Base-by-base conservation (phyloP, 1,139 yeast species). In the Magnusiomyces magnusii region DNA sequence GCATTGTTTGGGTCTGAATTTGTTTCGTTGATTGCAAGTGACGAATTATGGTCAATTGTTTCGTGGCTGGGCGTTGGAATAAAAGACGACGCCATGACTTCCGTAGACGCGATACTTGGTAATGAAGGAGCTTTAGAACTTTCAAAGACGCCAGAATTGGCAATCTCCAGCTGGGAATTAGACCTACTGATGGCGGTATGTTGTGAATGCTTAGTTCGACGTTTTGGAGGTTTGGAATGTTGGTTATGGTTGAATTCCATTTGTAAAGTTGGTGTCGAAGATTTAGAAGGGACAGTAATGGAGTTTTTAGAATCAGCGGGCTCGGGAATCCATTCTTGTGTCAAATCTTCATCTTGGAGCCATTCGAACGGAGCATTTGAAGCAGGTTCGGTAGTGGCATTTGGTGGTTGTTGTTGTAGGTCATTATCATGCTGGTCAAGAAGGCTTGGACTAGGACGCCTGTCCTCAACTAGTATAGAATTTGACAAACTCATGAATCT, bases 21-120 rank as follows among this genome's bases (percentile, higher is more conserved):
- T n/a, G n/a, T n/a, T n/a, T n/a, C n/a, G n/a, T n/a, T n/a, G n/a
- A n/a, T n/a, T n/a, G n/a, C n/a, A n/a, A n/a, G n/a, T n/a, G n/a
- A n/a, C n/a, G 36, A 9, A 31, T 13, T 31, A 13, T 31, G 7
- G 7, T 31, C 10, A 9, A 31, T 31, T 31, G 36, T 31, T 31
- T 31, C 36, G 13, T 9, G 13, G 13, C 13, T 7, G 10, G 7
- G 36, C 7, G 10, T 9, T 31, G 36, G 7, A 13, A 13, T 15
- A 17, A 17, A 39, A 3, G 17, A 39, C 7, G 44, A 39, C 17
- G 63, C 65, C 5, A 41, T 25, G 2, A 41, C 41, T 24, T 52
- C 49, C n/a, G 55, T 52, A 17, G 27, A 28, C 5, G 55, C 13
- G 17, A 24, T 15, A 25, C 49, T 41, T 2, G 36, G 49, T 5